Evolutionary conservation across 257 asterid species (phyloP), one percentile per base, ranked within the genome.

Genomic region (Schizonepeta tenuifolia): DNA sequence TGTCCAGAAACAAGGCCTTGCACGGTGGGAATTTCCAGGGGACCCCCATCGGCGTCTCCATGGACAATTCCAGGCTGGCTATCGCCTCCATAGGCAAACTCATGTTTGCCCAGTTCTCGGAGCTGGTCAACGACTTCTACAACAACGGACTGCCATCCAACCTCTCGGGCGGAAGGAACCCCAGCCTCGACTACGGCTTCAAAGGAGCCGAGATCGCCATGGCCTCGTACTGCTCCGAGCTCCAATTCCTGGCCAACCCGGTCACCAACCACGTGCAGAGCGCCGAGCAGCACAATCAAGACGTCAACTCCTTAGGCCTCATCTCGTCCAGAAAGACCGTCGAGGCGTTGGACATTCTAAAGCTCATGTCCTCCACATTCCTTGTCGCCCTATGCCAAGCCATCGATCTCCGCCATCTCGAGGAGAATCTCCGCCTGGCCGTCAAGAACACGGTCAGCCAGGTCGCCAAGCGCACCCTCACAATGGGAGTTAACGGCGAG

Each of bases 11-110:
- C 80, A 86, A 81, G 81, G 90, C 90, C 1, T 4, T 86, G 1
- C 88, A 86, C 12, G 90, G 90, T 1, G 90, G 90, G 0, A 86
- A 86, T n/a, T 86, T 86, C 79, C 88, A 86, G 28, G 88, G 90
- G 0, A 83, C 90, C 0, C 90, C 90, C 0, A 83, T 86, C 15
- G 90, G 90, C 2, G 84, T 79, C 3, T 86, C 90, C 7, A 86
- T 86, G 90, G 90, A 86, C 33, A 86, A 86, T 26, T 2, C 88
- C 0, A 35, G 88, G 0, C 38, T 83, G 24, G 90, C 86, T 0
- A 67, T 86, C 0, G 88, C 88, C 0, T 56, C 88, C 0, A 83
- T 83, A 1, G 88, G 90, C 20, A 86, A 86, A 66, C 43, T 86
- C 4, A 63, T 86, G 86, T 86, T 86, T 9, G 88, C 88, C 2